A percentile compares a stretch with the other conserved stretches of the same genome.
Evolutionary conservation across 2,329 filamentous ascomycete genomes (phyloP).

Genomic region (Thermothelomyces thermophilus): DNA sequence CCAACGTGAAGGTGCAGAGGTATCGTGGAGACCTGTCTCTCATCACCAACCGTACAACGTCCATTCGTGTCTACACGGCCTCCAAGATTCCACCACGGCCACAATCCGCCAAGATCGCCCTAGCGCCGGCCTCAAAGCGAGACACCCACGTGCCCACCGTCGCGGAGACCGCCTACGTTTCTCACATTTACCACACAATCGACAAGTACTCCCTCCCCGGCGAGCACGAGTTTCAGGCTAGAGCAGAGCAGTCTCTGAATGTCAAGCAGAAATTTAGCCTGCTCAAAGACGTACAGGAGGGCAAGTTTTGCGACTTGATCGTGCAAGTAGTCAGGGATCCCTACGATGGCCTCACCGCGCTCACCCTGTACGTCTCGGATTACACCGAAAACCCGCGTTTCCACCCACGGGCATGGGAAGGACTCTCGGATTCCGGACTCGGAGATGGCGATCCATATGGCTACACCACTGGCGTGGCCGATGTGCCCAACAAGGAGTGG

Average conservation of each 20-base stretch:
- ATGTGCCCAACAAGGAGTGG: conserved; percentile 41
- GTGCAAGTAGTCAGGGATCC: conserved; percentile 60
- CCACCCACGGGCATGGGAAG: conserved; percentile 41
- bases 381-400: conserved; percentile 68
- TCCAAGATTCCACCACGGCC: conserved; percentile 36
- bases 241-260: conserved; percentile 35
- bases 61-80: conserved; percentile 40
- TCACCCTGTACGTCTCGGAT: conserved; percentile 70
- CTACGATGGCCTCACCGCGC: conserved; percentile 36
- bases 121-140: conserved; percentile 18
- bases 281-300: conserved; percentile 54
- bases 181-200: conserved; percentile 40
- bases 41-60: conserved; percentile 37
- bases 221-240: conserved; percentile 36
- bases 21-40: conserved; percentile 35
- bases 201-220: conserved; percentile 40
- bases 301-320: conserved; percentile 60
- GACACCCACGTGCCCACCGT: conserved; percentile 20
- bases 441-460: conserved; percentile 35
- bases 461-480: conserved; percentile 37
- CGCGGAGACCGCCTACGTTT: conserved; percentile 40
- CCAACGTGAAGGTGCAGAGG: conserved; percentile 50
- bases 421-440: conserved; percentile 27
- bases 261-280: conserved; percentile 53
- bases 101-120: conserved; percentile 31